These are phyloP conservation scores for Pseudoscleropodium purum DNA, from an alignment of 225 moss, liverwort and hornwort genomes.

Conservation along the genomic window DNA sequence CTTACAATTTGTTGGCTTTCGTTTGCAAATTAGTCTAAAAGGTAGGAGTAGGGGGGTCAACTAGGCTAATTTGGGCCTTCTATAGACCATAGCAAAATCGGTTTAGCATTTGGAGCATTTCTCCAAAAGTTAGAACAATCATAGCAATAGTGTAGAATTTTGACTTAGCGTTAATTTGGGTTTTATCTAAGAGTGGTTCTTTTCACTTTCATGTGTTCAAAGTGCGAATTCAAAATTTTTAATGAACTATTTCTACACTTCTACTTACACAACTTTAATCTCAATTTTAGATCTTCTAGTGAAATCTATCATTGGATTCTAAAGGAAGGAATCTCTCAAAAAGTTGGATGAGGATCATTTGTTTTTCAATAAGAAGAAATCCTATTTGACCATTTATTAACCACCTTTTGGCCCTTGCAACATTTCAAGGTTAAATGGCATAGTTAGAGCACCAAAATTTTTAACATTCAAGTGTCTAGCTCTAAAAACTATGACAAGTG, in stretches of 20 bases:
- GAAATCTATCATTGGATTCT: neutral
- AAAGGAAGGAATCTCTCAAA: neutral
- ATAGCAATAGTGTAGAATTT: too few species aligned
- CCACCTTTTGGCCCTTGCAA: neutral
- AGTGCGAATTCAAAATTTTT: neutral
- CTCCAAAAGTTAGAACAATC: too few species aligned
- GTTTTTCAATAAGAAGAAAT: neutral
- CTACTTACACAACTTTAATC: too few species aligned
- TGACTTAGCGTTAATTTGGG: too few species aligned
- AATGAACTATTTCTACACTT: neutral
- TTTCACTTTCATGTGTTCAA: neutral
- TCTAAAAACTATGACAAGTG: neutral
- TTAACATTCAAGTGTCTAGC: neutral
- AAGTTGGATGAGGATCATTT: neutral
- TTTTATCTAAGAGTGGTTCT: too few species aligned
- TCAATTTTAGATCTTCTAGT: neutral
- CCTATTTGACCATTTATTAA: neutral
- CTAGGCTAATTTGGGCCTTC: too few species aligned
- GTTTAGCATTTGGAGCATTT: too few species aligned
- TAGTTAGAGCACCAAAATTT: accelerated
- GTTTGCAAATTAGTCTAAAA: too few species aligned
- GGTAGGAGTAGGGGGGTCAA: too few species aligned
- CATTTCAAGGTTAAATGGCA: neutral
- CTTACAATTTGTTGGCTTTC: too few species aligned
- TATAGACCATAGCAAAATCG: too few species aligned